A percentile compares a stretch with the other conserved stretches of the same genome.
Conservation (phyloP, 192 early-diverging fungal species). For the Kickxella alabastrina region DNA sequence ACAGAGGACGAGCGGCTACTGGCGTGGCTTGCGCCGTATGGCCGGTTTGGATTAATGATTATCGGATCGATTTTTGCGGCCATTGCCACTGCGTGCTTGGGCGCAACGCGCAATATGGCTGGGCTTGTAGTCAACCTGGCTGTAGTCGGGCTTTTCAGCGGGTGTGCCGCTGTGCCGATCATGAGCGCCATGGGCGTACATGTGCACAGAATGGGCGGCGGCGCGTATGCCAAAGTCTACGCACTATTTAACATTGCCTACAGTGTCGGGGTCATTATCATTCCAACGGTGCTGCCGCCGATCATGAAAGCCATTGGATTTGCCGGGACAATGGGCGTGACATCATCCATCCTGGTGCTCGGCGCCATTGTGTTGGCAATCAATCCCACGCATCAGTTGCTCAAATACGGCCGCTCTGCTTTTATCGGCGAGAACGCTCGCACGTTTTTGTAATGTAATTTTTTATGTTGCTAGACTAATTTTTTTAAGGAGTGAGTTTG, state of each 20-base stretch:
- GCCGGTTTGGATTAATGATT: conserved; percentile 40
- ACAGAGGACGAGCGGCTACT: conserved; percentile 35
- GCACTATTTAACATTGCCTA: conserved; percentile 76
- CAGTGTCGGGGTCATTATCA: conserved; percentile 68
- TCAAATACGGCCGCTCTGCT: conserved; percentile 29
- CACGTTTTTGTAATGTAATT: conserved; percentile 16
- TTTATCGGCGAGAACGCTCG: conserved; percentile 28
- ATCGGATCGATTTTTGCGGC: conserved; percentile 32
- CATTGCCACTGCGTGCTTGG: conserved; percentile 45
- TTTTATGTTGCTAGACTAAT: background rate
- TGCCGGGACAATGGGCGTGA: conserved; percentile 51
- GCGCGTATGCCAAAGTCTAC: conserved; percentile 59
- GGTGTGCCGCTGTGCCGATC: conserved; percentile 54
- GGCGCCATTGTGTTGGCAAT: conserved; percentile 35
- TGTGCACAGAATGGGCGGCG: conserved; percentile 61
- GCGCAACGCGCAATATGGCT: conserved; percentile 33
- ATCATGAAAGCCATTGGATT: conserved; percentile 57
- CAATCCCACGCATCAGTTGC: conserved; percentile 22
- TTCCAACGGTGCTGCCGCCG: conserved; percentile 62
- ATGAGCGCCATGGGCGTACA: conserved; percentile 67
- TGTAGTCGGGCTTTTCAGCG: conserved; percentile 23
- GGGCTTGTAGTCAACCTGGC: conserved; percentile 37
- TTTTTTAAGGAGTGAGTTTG: background rate
- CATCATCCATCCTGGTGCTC: conserved; percentile 34
- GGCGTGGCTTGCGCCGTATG: conserved; percentile 27